Percentiles rank a stretch among this genome's conserved stretches.
Conservation (phyloP, 2,329 filamentous ascomycete genomes). For the Beauveria varroae region DNA sequence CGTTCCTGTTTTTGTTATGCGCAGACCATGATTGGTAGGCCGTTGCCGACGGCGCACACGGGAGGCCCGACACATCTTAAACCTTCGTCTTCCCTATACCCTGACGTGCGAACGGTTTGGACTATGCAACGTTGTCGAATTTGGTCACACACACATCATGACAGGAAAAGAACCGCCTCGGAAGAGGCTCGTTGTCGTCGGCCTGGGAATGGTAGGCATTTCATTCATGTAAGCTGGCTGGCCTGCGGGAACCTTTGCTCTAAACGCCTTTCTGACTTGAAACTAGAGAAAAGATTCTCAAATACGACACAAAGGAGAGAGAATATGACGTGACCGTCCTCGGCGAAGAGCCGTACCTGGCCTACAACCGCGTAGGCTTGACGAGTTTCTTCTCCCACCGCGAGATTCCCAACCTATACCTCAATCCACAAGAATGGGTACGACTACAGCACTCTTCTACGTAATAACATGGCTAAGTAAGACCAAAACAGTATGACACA, state of each 20-base stretch:
- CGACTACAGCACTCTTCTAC: not conserved
- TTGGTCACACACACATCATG: not conserved
- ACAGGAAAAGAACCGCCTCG: slow-evolving; percentile 9
- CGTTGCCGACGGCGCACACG: not conserved
- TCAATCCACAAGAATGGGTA: slow-evolving; percentile 80
- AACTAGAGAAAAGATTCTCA: slow-evolving; percentile 75
- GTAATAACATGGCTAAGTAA: not conserved
- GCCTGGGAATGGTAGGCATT: slow-evolving; percentile 86
- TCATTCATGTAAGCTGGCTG: slow-evolving; percentile 64
- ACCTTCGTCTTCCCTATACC: not conserved
- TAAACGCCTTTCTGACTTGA: not conserved
- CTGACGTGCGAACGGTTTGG: not conserved
- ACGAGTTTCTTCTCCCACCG: slow-evolving; percentile 86
- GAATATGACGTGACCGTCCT: slow-evolving; percentile 80
- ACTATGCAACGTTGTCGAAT: not conserved
- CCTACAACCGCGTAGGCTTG: slow-evolving; percentile 85
- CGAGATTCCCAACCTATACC: slow-evolving; percentile 77
- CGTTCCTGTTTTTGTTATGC: not conserved
- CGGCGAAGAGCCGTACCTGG: slow-evolving; percentile 79
- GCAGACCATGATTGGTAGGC: not conserved
- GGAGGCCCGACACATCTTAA: not conserved
- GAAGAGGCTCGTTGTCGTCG: slow-evolving; percentile 73
- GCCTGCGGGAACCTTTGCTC: not conserved
- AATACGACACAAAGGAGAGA: slow-evolving; percentile 66
- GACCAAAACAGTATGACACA: slow-evolving; percentile 50